Evolutionary conservation across 148 eudicot species (phyloP).

Genomic region (Cornus florida): DNA sequence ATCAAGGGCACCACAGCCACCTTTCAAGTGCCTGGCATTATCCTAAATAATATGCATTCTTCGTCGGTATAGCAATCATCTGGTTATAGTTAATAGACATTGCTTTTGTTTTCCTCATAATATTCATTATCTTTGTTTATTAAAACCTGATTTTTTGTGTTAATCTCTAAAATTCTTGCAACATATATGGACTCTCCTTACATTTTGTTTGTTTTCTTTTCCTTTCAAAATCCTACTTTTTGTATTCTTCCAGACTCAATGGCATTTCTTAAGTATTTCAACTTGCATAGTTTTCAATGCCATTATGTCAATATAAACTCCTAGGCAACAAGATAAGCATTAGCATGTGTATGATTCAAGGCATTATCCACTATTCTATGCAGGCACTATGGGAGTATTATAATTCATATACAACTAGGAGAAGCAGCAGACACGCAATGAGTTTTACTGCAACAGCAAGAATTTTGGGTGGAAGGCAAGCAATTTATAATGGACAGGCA

Average conservation of each 20-base stretch:
- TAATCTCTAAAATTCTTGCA: too few species aligned
- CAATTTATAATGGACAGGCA: constrained; percentile 49
- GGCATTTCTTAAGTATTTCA: too few species aligned
- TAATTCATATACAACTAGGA: constrained; percentile 48
- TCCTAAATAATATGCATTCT: constrained; percentile 53
- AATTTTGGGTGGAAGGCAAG: constrained; percentile 62
- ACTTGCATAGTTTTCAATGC: neutral
- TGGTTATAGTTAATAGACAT: neutral
- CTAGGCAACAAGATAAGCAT: too few species aligned
- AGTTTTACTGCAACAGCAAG: constrained; percentile 50
- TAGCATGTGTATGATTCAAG: too few species aligned
- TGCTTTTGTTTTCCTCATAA: neutral
- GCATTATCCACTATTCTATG: constrained; percentile 2
- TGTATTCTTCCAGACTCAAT: too few species aligned
- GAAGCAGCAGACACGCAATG: constrained; percentile 52
- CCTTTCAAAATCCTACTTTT: neutral
- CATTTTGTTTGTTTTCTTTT: neutral
- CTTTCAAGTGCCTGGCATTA: constrained; percentile 46
- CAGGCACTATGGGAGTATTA: constrained; percentile 65
- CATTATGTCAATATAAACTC: neutral
- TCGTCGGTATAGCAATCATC: constrained; percentile 40
- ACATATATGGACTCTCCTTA: too few species aligned
- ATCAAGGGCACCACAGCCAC: constrained; percentile 57
- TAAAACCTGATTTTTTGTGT: neutral
- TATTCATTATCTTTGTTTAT: neutral